Evolutionary conservation across 352 stramenopile genomes (phyloP), one percentile per base, ranked within the genome.

Genomic region (Phytophthora podocarpi): DNA sequence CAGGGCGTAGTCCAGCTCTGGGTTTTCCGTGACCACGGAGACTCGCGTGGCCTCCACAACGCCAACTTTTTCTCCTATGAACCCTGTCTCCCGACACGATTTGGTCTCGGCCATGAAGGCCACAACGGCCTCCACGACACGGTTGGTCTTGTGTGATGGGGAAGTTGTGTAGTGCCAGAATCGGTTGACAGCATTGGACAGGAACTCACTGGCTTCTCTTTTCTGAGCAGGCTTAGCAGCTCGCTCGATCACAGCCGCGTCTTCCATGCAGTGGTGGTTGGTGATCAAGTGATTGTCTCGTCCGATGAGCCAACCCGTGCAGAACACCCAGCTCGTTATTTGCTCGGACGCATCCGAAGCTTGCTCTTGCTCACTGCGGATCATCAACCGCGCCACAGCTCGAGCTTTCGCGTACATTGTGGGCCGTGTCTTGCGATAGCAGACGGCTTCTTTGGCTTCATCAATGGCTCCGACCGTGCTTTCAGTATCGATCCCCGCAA

Each of bases 271-370:
- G 60, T 90, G 80, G 52, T 88, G 76, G 52, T 86, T 89, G 0
- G 83, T 90, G 42, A 92, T 39, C 51, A 92, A 62, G 61, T 89
- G 67, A 53, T 86, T 88, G 9, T 59, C 72, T 28, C 55, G 51
- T 21, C 83, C 83, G 2, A 92, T 50, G 1, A 92, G 67, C 78
- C 77, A 90, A 10, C 80, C 80, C 2, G 80, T 88, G 67, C 80
- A 90, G 46, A 80, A 87, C 10, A 54, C 55, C 49, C 58, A 79
- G 1, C 36, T 58, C 5, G 51, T 73, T 24, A 49, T 11, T 41
- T 70, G 40, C 4, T 57, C 52, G 5, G 39, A 59, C n/a, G 10
- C 34, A 13, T 28, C 9, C 4, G 28, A 41, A 36, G 12, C n/a
- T 53, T 59, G 21, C 13, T 64, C 51, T 20, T 59, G 13, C 10